Base-by-base conservation (phyloP, 78 protist genomes). In the Kipferlia bialata region DNA sequence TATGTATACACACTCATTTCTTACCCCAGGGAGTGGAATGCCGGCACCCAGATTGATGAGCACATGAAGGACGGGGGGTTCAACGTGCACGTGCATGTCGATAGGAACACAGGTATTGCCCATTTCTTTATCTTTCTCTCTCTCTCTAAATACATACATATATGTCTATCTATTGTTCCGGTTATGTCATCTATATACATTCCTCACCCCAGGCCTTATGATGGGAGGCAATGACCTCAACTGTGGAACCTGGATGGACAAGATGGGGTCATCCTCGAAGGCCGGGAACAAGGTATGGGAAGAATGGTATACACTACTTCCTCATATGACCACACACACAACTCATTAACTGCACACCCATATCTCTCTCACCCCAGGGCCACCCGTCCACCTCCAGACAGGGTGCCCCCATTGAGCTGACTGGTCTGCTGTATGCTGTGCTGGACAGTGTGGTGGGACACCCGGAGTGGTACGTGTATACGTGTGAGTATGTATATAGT, bases 181-280 rank as follows among this genome's bases (percentile, higher is more conserved):
- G n/a, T n/a, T n/a, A n/a, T n/a, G n/a, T n/a, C 51, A 44, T 13
- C 51, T 13, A 44, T 13, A 44, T 13, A 44, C 51, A 7, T 44
- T 44, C 51, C 51, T 13, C 51, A 7, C 7, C 51, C 7, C 51
- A 44, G 13, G 55, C n/a, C n/a, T n/a, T n/a, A n/a, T n/a, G n/a
- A n/a, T n/a, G n/a, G 96, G 96, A 61, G 96, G 96, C 16, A 83
- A 76, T 53, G 41, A 10, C 20, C 26, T 2, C 57, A 91, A 91
- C 59, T 79, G 89, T 44, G 93, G 93, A 2, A 89, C 93, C n/a
- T 91, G 96, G 96, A 87, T 85, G 90, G 96, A 91, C 80, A 91
- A 91, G 80, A 87, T 89, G 92, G 96, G 96, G 38, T 60, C 51
- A 0, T 39, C 48, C 70, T 32, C 36, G 2, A 31, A 22, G 31